Conservation (phyloP, 345 rosid genomes). For the Camelina neglecta region DNA sequence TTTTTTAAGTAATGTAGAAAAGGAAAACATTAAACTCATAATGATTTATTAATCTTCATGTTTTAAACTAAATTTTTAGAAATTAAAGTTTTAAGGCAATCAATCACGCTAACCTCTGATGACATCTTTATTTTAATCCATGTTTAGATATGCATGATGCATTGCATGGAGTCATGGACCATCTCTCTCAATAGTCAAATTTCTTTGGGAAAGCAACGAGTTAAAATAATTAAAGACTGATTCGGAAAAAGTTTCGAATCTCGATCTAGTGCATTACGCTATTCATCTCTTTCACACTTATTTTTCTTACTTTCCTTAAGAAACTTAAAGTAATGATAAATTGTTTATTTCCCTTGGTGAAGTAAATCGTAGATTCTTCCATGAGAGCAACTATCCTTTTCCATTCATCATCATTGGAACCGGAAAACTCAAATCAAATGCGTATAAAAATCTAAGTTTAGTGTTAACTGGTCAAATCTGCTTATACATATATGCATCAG, state of each 20-base stretch:
- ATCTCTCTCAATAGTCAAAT: conserved; percentile 4
- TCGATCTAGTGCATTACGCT: background rate
- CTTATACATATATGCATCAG: background rate
- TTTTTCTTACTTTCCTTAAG: background rate
- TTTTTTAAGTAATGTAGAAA: background rate
- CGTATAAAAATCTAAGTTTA: background rate
- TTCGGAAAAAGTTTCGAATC: background rate
- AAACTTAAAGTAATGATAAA: background rate
- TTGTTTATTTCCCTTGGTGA: background rate
- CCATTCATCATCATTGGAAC: background rate
- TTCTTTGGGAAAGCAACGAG: background rate
- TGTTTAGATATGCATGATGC: conserved; percentile 4
- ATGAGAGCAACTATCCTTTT: background rate
- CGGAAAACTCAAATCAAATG: background rate
- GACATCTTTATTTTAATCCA: background rate
- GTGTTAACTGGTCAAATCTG: background rate
- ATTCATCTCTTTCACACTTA: background rate
- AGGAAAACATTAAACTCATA: background rate
- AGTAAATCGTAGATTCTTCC: background rate
- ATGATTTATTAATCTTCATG: background rate
- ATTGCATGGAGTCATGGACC: background rate
- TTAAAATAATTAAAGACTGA: background rate
- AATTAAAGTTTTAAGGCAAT: background rate
- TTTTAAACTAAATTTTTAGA: background rate
- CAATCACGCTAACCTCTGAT: background rate